phyloP scores from a whole-genome alignment of 768 basidiomycete species.

The Serendipita indica region DNA sequence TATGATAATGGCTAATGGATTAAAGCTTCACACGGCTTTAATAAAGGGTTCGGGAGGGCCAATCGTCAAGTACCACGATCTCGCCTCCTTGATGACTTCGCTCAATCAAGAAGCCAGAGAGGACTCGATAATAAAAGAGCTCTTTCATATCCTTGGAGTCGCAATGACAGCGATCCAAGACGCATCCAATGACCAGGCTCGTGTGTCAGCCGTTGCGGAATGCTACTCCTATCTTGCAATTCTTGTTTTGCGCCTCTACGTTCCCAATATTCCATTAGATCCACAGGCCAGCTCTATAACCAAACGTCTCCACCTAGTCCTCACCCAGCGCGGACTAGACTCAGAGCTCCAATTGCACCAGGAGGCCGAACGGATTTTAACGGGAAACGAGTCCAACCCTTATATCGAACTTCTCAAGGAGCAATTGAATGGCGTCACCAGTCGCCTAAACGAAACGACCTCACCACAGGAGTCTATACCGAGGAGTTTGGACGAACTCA shows the following conservation, averaged over 20 bases:
- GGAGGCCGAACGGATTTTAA: slow-evolving; percentile 37
- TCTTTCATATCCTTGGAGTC: too few relatives aligned
- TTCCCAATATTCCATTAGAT: slow-evolving; percentile 78
- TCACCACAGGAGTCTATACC: neutral
- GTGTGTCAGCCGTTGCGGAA: too few relatives aligned
- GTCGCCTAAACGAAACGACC: neutral
- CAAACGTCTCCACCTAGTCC: slow-evolving; percentile 9
- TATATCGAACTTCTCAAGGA: slow-evolving; percentile 32
- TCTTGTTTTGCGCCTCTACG: slow-evolving; percentile 50
- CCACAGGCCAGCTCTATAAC: slow-evolving; percentile 50
- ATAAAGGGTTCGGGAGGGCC: too few relatives aligned
- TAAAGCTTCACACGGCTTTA: too few relatives aligned
- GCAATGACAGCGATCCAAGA: too few relatives aligned
- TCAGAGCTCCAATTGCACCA: slow-evolving; percentile 40
- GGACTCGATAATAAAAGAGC: too few relatives aligned
- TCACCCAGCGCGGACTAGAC: slow-evolving; percentile 25
- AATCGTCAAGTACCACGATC: too few relatives aligned
- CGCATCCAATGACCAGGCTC: too few relatives aligned
- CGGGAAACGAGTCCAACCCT: slow-evolving; percentile 42
- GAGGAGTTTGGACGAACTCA: neutral
- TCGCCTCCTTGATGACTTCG: too few relatives aligned
- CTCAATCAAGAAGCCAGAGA: too few relatives aligned
- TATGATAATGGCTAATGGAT: too few relatives aligned
- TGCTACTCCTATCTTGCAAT: slow-evolving; percentile 48
- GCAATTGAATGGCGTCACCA: slow-evolving; percentile 9